Evolutionary conservation across 768 basidiomycete genomes (phyloP).

Genomic region (Rhizopogon sp.): DNA sequence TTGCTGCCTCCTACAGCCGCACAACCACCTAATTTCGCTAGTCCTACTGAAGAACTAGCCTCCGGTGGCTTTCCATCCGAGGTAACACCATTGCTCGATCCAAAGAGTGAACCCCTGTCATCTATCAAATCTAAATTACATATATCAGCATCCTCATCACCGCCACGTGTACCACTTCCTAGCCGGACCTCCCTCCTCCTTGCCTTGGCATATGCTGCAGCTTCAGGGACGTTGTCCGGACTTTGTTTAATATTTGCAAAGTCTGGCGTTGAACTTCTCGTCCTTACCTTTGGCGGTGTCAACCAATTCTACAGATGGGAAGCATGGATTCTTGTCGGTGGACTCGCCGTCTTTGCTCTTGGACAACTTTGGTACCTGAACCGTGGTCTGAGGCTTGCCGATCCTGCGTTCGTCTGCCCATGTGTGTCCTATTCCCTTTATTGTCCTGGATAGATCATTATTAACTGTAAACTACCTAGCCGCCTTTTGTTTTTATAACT

Average conservation of each 20-base stretch:
- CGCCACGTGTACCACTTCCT: constrained; percentile 20
- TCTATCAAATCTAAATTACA: constrained; percentile 20
- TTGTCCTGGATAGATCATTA: neutral
- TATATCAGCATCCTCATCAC: constrained; percentile 24
- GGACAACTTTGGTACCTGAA: constrained; percentile 84
- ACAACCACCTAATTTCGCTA: constrained; percentile 32
- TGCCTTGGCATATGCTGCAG: constrained; percentile 82
- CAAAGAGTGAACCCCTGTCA: constrained; percentile 32
- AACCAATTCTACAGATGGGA: constrained; percentile 86
- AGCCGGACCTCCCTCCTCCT: constrained; percentile 53
- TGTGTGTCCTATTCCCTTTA: constrained; percentile 40
- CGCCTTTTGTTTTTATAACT: constrained; percentile 94
- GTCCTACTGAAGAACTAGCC: constrained; percentile 25
- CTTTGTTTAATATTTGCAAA: constrained; percentile 94
- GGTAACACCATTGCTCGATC: constrained; percentile 51
- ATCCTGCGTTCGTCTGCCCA: constrained; percentile 84
- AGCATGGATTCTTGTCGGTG: constrained; percentile 74
- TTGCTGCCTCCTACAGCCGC: constrained; percentile 19
- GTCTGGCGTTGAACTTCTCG: constrained; percentile 83
- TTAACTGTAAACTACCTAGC: constrained; percentile 35
- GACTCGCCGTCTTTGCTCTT: constrained; percentile 68
- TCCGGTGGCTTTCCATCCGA: constrained; percentile 34
- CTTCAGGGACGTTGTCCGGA: constrained; percentile 84
- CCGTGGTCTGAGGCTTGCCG: constrained; percentile 72
- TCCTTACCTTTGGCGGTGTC: constrained; percentile 68